These are phyloP conservation scores for Lagenidium sp. DNA, from an alignment of 352 stramenopile species.

Conservation along the genomic window DNA sequence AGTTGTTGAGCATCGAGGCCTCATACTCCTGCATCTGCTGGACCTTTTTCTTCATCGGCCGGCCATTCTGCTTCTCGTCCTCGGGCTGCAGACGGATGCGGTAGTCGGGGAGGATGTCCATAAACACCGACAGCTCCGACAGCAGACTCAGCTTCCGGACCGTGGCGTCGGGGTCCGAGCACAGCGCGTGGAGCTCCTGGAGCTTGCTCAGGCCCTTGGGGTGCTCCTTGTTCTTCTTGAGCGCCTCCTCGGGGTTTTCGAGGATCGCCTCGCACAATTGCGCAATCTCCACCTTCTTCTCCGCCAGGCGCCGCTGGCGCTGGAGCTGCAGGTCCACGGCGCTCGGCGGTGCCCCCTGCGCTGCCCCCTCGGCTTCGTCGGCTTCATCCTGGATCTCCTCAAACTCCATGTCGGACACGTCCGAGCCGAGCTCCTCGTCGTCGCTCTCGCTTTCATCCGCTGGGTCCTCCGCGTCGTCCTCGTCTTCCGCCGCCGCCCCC, in stretches of 20 bases:
- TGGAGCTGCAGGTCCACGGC: conserved; percentile 58
- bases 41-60: conserved; percentile 80
- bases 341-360: conserved; percentile 12
- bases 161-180: conserved; percentile 56
- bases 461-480: conserved; percentile 24
- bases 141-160: conserved; percentile 87
- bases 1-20: conserved; percentile 61
- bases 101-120: conserved; percentile 94
- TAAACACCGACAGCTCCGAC: conserved; percentile 91
- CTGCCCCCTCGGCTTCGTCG: conserved; percentile 1
- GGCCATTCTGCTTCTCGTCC: conserved; percentile 72
- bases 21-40: conserved; percentile 84
- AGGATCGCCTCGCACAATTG: conserved; percentile 86
- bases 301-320: conserved; percentile 48
- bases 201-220: conserved; percentile 70
- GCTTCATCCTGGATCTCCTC: conserved; percentile 45
- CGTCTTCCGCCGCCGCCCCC: conserved; percentile 14
- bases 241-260: conserved; percentile 74
- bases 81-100: conserved; percentile 87
- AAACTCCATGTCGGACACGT: conserved; percentile 80
- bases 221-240: conserved; percentile 85
- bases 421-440: conserved; percentile 38
- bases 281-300: conserved; percentile 87
- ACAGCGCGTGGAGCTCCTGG: conserved; percentile 65
- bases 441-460: conserved; percentile 28